A percentile compares a stretch with the other conserved stretches of the same genome.
Evolutionary conservation across 805 yeast genomes (phyloP).

Genomic region (Pichia insulana): DNA sequence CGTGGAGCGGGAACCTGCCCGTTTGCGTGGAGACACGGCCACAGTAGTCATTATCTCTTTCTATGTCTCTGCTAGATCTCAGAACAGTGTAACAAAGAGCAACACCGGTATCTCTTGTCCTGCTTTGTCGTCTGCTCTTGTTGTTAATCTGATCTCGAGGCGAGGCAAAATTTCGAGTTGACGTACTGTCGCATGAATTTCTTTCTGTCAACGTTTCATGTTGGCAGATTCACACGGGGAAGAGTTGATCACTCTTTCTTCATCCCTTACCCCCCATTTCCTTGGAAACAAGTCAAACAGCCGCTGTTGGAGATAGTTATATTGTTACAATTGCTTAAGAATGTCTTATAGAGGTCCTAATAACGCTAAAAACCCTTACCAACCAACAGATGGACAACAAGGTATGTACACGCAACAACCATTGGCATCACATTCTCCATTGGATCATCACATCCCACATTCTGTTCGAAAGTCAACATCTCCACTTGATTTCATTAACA

Average conservation of each 20-base stretch:
- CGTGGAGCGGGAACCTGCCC: background rate
- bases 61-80: background rate
- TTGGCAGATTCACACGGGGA: too few species aligned
- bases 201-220: too few species aligned
- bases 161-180: background rate
- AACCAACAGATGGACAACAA: background rate
- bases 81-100: too few species aligned
- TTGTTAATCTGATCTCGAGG: background rate
- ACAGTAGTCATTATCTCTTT: background rate
- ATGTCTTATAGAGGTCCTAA: background rate
- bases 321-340: too few species aligned
- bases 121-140: too few species aligned
- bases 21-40: background rate
- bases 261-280: too few species aligned
- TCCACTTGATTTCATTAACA: constrained; percentile 20
- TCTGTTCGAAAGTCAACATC: constrained; percentile 7
- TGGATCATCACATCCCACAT: constrained; percentile 6
- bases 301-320: too few species aligned
- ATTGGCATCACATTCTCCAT: background rate
- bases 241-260: too few species aligned
- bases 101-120: too few species aligned
- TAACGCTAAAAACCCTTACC: background rate
- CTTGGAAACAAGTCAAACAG: too few species aligned
- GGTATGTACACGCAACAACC: background rate
- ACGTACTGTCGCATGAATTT: too few species aligned